These are phyloP conservation scores for Leccinum griseonigrum DNA, from an alignment of 1,284 basidiomycete species.

Conservation along the genomic window DNA sequence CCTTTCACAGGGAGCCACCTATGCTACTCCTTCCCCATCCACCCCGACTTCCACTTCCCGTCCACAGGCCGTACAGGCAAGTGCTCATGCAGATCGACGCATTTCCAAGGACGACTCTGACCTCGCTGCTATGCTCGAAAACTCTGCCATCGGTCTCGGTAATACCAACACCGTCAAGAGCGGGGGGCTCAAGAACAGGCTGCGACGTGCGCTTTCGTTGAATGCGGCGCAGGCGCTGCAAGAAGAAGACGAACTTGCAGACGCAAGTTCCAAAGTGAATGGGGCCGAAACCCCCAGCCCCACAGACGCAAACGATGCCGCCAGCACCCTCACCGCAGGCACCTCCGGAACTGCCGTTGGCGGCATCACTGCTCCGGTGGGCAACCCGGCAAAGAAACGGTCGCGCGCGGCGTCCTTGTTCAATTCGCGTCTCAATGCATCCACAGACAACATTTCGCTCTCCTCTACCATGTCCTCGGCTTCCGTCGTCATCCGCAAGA, in stretches of 20 bases:
- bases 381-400: constrained; percentile 58
- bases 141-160: constrained; percentile 41
- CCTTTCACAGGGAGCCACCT: constrained; percentile 63
- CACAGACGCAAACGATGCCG: constrained; percentile 28
- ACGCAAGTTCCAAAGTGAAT: constrained; percentile 31
- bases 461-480: constrained; percentile 96
- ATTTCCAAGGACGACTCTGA: constrained; percentile 79
- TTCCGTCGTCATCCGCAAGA: constrained; percentile 96
- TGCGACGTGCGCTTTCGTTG: constrained; percentile 73
- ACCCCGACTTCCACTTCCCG: constrained; percentile 11
- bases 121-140: constrained; percentile 56
- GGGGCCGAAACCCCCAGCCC: constrained; percentile 20
- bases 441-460: constrained; percentile 96
- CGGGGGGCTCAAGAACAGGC: constrained; percentile 71
- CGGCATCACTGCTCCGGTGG: constrained; percentile 29
- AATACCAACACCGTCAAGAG: constrained; percentile 42
- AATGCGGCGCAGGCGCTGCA: constrained; percentile 55
- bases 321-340: constrained; percentile 24
- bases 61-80: constrained; percentile 13
- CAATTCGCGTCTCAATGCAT: constrained; percentile 89
- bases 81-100: constrained; percentile 53
- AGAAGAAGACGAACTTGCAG: constrained; percentile 51
- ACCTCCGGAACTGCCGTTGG: constrained; percentile 9
- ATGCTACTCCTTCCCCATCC: constrained; percentile 39
- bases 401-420: constrained; percentile 73